phyloP scores from a whole-genome alignment of 331 rosid species.

The Acacia pycnantha region DNA sequence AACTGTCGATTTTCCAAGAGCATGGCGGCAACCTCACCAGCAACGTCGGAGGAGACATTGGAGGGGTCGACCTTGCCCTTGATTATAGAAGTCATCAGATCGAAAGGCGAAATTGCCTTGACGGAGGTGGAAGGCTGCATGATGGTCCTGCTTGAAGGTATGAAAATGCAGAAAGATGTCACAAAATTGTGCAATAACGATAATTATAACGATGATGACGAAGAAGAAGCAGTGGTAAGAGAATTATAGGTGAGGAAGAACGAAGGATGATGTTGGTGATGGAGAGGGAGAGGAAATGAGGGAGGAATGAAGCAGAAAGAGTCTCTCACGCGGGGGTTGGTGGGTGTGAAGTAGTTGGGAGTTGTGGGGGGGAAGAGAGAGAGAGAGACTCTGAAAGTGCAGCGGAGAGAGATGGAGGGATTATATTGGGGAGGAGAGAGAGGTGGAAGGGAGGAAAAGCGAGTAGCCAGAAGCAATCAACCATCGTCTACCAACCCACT shows the following conservation, averaged over 20 bases:
- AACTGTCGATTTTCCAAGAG: constrained; percentile 74
- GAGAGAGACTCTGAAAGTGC: constrained; percentile 31
- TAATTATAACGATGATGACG: neutral
- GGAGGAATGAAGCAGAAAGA: neutral
- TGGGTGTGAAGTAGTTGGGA: constrained; percentile 52
- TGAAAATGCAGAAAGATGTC: neutral
- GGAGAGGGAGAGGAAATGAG: neutral
- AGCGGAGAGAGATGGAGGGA: neutral
- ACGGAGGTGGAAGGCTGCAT: constrained; percentile 62
- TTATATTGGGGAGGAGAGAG: neutral
- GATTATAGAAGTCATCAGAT: constrained; percentile 87
- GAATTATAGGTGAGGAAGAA: neutral
- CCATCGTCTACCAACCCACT: constrained; percentile 73
- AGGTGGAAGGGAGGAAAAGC: neutral
- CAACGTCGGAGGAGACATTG: constrained; percentile 51
- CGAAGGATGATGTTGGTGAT: constrained; percentile 17
- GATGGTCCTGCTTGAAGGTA: neutral
- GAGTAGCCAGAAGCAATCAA: constrained; percentile 9
- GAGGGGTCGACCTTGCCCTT: constrained; percentile 77
- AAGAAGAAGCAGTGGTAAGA: neutral
- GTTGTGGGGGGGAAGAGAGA: neutral
- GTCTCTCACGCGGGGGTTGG: constrained; percentile 29
- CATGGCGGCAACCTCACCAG: constrained; percentile 42
- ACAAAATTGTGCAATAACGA: neutral
- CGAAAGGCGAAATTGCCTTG: constrained; percentile 69